Percentiles rank a stretch among this genome's conserved stretches.
Evolutionary conservation across 2,329 filamentous ascomycete genomes (phyloP).

Genomic region (Nothopassalora personata): DNA sequence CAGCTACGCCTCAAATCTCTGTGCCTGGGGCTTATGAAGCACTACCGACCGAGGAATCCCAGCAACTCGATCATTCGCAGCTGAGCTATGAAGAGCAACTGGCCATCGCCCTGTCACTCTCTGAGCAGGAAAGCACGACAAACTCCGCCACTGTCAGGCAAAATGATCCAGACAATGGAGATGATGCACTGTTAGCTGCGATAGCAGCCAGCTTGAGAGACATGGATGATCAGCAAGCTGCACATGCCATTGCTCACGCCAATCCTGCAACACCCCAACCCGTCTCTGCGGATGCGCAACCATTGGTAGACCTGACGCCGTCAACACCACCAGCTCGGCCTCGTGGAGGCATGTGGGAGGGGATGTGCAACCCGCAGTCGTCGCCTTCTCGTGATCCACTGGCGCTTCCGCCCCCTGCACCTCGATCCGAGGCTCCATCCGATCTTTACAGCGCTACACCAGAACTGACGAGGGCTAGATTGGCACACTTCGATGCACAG

Average conservation of each 20-base stretch:
- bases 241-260: slow-evolving; percentile 17
- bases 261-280: slow-evolving; percentile 16
- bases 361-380: slow-evolving; percentile 17
- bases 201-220: slow-evolving; percentile 33
- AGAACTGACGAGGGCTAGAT: slow-evolving; percentile 29
- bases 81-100: slow-evolving; percentile 35
- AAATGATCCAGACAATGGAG: slow-evolving; percentile 20
- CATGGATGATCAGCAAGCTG: slow-evolving; percentile 25
- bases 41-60: slow-evolving; percentile 6
- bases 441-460: slow-evolving; percentile 33
- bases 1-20: slow-evolving; percentile 16
- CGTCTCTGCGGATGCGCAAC: slow-evolving; percentile 10
- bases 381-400: slow-evolving; percentile 11
- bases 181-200: slow-evolving; percentile 27
- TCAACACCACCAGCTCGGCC: slow-evolving; percentile 17
- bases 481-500: slow-evolving; percentile 24
- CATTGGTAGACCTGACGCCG: slow-evolving; percentile 26
- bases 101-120: slow-evolving; percentile 34
- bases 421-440: slow-evolving; percentile 19
- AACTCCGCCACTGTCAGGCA: slow-evolving; percentile 21
- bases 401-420: slow-evolving; percentile 4
- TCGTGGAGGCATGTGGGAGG: slow-evolving; percentile 16
- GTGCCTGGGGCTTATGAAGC: slow-evolving; percentile 14
- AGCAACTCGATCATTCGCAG: slow-evolving; percentile 16
- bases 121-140: slow-evolving; percentile 29